Percentiles rank a stretch among this genome's conserved stretches.
Evolutionary conservation across 2,329 filamentous ascomycete genomes (phyloP).

Genomic region (Cercospora brassicicola): DNA sequence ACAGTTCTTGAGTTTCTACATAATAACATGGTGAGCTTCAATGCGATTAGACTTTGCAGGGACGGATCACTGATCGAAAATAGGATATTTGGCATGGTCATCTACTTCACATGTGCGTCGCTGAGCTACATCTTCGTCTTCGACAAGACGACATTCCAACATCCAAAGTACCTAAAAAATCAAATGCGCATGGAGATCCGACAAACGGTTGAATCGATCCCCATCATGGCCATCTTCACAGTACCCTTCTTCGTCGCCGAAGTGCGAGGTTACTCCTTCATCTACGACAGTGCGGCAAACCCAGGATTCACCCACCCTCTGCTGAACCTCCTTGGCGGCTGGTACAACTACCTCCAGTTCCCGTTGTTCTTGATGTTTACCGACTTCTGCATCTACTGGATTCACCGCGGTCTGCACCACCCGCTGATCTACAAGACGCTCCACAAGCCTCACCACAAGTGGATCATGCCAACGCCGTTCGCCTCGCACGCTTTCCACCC

Average conservation of each 20-base stretch:
- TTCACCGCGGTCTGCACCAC: slow-evolving; percentile 82
- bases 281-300: slow-evolving; percentile 67
- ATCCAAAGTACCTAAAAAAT: slow-evolving; percentile 94
- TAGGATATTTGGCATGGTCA: slow-evolving; percentile 79
- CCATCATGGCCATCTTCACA: slow-evolving; percentile 79
- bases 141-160: slow-evolving; percentile 82
- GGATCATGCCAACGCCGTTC: slow-evolving; percentile 96
- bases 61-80: neutral
- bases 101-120: slow-evolving; percentile 82
- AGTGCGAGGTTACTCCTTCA: slow-evolving; percentile 78
- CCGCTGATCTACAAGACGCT: slow-evolving; percentile 78
- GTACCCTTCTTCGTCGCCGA: slow-evolving; percentile 79
- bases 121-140: slow-evolving; percentile 87
- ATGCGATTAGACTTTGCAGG: neutral
- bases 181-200: slow-evolving; percentile 83
- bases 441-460: slow-evolving; percentile 98
- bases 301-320: slow-evolving; percentile 35
- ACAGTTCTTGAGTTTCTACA: slow-evolving; percentile 72
- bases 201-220: slow-evolving; percentile 75
- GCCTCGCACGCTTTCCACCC: slow-evolving; percentile 95
- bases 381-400: slow-evolving; percentile 88
- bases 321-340: slow-evolving; percentile 44
- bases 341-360: slow-evolving; percentile 75
- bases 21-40: slow-evolving; percentile 74
- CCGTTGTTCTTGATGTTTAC: slow-evolving; percentile 86